Evolutionary conservation across 495 filamentous ascomycete species (phyloP).

Genomic region (Immersiella caudata): DNA sequence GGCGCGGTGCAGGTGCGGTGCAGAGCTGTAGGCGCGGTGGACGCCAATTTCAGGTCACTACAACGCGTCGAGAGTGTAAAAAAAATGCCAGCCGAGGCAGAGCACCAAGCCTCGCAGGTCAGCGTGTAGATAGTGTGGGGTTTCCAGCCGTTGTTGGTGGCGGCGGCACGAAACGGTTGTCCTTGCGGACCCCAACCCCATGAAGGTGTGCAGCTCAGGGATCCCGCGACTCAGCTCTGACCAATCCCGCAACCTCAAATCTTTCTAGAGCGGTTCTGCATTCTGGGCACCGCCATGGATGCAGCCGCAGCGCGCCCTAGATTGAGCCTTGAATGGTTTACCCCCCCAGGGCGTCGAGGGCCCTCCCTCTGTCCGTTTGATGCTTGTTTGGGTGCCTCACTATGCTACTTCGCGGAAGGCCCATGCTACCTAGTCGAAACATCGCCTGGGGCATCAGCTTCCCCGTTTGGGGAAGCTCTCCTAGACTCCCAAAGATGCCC

Average conservation of each 20-base stretch:
- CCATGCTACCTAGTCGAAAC: conserved; percentile 35
- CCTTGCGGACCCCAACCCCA: background rate
- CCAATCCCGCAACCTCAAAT: conserved; percentile 27
- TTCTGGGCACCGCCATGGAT: conserved; percentile 1
- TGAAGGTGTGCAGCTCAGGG: conserved; percentile 19
- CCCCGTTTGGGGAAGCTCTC: conserved; percentile 20
- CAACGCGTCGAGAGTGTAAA: background rate
- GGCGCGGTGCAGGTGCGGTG: background rate
- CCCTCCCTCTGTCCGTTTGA: conserved; percentile 46
- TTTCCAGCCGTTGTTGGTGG: conserved; percentile 1
- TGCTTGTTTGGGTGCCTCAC: conserved; percentile 48
- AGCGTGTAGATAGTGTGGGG: conserved; percentile 23
- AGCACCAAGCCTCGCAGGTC: background rate
- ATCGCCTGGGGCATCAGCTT: conserved; percentile 30
- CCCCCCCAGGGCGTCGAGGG: conserved; percentile 22
- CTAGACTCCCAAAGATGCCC: conserved; percentile 21
- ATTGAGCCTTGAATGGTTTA: background rate
- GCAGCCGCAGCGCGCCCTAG: conserved; percentile 5
- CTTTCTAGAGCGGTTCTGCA: conserved; percentile 31
- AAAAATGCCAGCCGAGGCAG: no score
- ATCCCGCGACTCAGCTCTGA: conserved; percentile 20
- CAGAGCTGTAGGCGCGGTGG: background rate
- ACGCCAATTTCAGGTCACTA: background rate
- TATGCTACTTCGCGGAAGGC: conserved; percentile 40
- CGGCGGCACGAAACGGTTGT: conserved; percentile 1